Evolutionary conservation across 192 early-diverging fungal genomes (phyloP), one percentile per base, ranked within the genome.

Genomic region (Coemansia guatemalensis): DNA sequence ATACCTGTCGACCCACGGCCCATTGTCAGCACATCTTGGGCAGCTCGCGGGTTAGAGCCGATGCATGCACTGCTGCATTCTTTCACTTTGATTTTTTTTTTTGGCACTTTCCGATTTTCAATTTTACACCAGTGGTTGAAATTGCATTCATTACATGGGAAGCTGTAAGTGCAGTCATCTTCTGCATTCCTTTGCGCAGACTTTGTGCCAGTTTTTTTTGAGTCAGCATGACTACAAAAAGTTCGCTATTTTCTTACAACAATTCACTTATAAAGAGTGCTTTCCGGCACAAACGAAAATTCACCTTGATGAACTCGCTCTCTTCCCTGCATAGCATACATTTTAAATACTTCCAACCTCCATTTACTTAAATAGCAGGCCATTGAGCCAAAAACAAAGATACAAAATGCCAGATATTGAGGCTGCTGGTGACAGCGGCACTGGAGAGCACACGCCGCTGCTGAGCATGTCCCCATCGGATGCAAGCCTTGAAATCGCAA

Each of bases 1-100:
- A 89, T 94, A 94, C 84, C 65, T 95, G n/a, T 83, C 84, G 60
- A 81, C 88, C 78, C 89, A 91, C 81, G 95, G 94, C 58, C 86
- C 91, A 49, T 87, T 97, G 24, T 51, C 58, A 7, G 77, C 60
- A 27, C 79, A 83, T 69, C 78, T 86, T 48, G 68, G 72, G 66
- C 56, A 73, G 32, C 48, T 74, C 20, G 49, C 60, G 18, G 68
- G 60, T 60, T 69, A 76, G 58, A 48, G 11, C 17, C 14, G 1
- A 35, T 11, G 8, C 39, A 44, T 44, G 8, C 14, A 44, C 39
- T 2, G 12, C 14, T 12, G 7, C 33, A 35, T 35, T 11, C 11
- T 6, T 35, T 1, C 33, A 35, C 33, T 35, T 11, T 6, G 33
- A 35, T 35, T 35, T 35, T 35, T 35, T 35, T 35, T 35, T 35